Evolutionary conservation across 257 asterid genomes (phyloP), one percentile per base, ranked within the genome.

Genomic region (Eucommia ulmoides): DNA sequence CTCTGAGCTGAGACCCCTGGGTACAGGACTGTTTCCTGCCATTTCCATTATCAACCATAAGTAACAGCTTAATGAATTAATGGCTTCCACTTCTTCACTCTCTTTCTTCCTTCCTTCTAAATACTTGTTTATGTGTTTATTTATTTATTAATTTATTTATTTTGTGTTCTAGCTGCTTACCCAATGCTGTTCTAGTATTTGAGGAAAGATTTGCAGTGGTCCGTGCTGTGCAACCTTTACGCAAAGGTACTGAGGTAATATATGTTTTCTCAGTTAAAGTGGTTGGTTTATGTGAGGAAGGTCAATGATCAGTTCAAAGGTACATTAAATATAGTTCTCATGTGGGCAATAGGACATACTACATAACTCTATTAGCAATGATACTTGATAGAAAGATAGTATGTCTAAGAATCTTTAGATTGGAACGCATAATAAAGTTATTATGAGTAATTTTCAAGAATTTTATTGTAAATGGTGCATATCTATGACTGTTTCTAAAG

Each of bases 191-290:
- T 68, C 81, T 91, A 54, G 78, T 83, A 55, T 91, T 85, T 58
- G 94, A 81, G 58, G 84, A 82, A 58, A 72, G 84, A 71, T 49
- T 61, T 53, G 98, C 96, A 0, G 88, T 78, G 45, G 88, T 91
- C 10, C 82, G 94, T 54, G 91, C 93, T 11, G 58, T 79, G 65
- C 74, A 83, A 54, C 78, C 62, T 56, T 70, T 91, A 57, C 73
- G 85, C 25, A 83, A 81, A 75, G 93, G 92, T 58, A 62, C 87
- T 12, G 98, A 91, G 98, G 98, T 91, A 83, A 78, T 64, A 42
- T 42, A 8, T 42, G 3, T 1, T 42, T 42, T 42, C n/a, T n/a
- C n/a, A n/a, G n/a, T n/a, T n/a, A 26, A 26, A 12, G 6, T 35
- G 44, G 44, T 35, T 6, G 44, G 11, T 9, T 35, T 35, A 10